Conservation (phyloP, 306 rosid species). For the Vigna angularis region DNA sequence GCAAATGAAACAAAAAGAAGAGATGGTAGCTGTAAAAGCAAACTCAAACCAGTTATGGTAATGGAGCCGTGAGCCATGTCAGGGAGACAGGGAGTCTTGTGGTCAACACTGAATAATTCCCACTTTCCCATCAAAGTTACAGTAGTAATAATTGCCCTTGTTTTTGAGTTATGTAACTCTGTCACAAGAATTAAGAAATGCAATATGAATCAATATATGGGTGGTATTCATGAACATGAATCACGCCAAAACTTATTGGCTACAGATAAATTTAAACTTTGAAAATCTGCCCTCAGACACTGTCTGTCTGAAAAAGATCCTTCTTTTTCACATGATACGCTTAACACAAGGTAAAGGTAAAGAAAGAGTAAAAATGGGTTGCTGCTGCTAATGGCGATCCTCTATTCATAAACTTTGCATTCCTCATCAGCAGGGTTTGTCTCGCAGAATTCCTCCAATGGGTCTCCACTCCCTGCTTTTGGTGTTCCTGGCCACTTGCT, state of each 20-base stretch:
- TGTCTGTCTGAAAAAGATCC: conserved; percentile 34
- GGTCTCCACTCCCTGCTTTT: conserved; percentile 69
- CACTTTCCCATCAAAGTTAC: too few relatives aligned
- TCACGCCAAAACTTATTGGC: conserved; percentile 42
- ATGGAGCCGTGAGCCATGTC: too few relatives aligned
- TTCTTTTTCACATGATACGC: conserved; percentile 33
- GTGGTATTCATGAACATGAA: conserved; percentile 14
- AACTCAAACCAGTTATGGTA: too few relatives aligned
- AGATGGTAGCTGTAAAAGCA: too few relatives aligned
- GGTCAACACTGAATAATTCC: too few relatives aligned
- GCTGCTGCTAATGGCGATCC: conserved; percentile 31
- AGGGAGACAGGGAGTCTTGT: too few relatives aligned
- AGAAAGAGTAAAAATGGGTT: conserved; percentile 27
- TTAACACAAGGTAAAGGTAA: conserved; percentile 32
- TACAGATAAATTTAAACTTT: conserved; percentile 17
- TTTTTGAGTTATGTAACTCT: too few relatives aligned
- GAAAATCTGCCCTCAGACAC: conserved; percentile 37
- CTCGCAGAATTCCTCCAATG: conserved; percentile 96
- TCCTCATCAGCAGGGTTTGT: conserved; percentile 92
- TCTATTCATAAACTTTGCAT: conserved; percentile 88
- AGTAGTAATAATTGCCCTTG: too few relatives aligned
- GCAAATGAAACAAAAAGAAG: too few relatives aligned
- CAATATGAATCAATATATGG: conserved; percentile 26
- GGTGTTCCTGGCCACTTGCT: conserved; percentile 81
- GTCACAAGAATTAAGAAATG: conserved; percentile 21